A percentile compares a stretch with the other conserved stretches of the same genome.
Evolutionary conservation across 1,284 basidiomycete species (phyloP).

Genomic region (Ganoderma meredithae): DNA sequence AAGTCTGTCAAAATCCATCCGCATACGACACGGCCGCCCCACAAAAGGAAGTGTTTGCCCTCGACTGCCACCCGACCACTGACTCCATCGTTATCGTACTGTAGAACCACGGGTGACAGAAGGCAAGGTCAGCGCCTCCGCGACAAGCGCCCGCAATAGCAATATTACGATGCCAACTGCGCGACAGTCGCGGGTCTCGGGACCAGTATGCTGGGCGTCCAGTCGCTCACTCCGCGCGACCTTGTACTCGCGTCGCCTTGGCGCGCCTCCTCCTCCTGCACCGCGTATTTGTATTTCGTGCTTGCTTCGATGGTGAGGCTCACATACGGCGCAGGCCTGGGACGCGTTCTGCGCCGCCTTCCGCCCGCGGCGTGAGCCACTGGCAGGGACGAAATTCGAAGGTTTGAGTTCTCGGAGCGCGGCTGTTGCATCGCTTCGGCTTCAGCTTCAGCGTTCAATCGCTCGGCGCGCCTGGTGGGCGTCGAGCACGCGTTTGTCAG

Average conservation of each 20-base stretch:
- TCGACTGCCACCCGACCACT: neutral
- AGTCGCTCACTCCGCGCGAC: neutral
- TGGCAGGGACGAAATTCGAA: no score
- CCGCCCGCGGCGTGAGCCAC: neutral
- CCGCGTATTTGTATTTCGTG: neutral
- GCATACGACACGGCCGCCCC: no score
- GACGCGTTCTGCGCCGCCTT: neutral
- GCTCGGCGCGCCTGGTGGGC: neutral
- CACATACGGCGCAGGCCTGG: slow-evolving; percentile 7
- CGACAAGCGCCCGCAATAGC: neutral
- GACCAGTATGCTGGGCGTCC: slow-evolving; percentile 1
- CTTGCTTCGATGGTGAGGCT: neutral
- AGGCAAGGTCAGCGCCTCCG: neutral
- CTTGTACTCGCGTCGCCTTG: neutral
- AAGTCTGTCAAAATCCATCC: neutral
- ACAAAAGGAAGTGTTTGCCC: neutral
- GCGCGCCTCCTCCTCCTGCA: neutral
- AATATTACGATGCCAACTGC: neutral
- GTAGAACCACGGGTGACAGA: neutral
- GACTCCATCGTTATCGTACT: neutral
- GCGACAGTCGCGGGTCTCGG: neutral
- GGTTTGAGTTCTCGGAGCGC: neutral
- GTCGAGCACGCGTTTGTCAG: slow-evolving; percentile 3
- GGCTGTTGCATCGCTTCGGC: slow-evolving; percentile 9
- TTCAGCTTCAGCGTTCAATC: no score